Conservation (phyloP, 2,329 filamentous ascomycete genomes). For the Pseudonectria buxi region DNA sequence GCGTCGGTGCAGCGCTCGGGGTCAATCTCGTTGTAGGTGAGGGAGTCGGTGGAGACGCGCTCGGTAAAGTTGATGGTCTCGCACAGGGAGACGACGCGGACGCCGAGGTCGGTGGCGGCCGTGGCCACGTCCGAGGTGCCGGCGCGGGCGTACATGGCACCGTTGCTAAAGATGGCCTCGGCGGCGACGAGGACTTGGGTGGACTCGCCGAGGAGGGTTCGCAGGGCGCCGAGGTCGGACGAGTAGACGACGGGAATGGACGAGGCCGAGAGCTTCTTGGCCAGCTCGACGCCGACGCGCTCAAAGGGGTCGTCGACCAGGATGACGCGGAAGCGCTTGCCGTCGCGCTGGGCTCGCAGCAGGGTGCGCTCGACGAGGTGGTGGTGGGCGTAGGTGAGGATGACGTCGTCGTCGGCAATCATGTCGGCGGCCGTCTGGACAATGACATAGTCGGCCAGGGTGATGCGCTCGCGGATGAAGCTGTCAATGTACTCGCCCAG, state of each 20-base stretch:
- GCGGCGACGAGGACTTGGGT: constrained; percentile 82
- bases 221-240: constrained; percentile 67
- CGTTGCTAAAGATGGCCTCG: constrained; percentile 94
- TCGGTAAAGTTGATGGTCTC: constrained; percentile 88
- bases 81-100: constrained; percentile 82
- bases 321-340: constrained; percentile 74
- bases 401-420: constrained; percentile 71
- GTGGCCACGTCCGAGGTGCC: constrained; percentile 85
- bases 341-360: constrained; percentile 60
- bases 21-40: constrained; percentile 89
- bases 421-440: constrained; percentile 66
- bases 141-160: constrained; percentile 77
- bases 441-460: constrained; percentile 79
- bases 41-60: constrained; percentile 84
- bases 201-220: constrained; percentile 58
- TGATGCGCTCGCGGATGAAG: constrained; percentile 87
- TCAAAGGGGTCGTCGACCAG: constrained; percentile 67
- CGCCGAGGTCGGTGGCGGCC: constrained; percentile 66
- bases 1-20: constrained; percentile 57
- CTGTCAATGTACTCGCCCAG: constrained; percentile 77
- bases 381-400: constrained; percentile 82
- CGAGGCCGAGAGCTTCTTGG: constrained; percentile 57
- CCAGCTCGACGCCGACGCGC: constrained; percentile 50
- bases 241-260: constrained; percentile 77
- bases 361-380: constrained; percentile 80